These are phyloP conservation scores for Mytilinidion resinicola DNA, from an alignment of 495 filamentous ascomycete species.

Conservation along the genomic window DNA sequence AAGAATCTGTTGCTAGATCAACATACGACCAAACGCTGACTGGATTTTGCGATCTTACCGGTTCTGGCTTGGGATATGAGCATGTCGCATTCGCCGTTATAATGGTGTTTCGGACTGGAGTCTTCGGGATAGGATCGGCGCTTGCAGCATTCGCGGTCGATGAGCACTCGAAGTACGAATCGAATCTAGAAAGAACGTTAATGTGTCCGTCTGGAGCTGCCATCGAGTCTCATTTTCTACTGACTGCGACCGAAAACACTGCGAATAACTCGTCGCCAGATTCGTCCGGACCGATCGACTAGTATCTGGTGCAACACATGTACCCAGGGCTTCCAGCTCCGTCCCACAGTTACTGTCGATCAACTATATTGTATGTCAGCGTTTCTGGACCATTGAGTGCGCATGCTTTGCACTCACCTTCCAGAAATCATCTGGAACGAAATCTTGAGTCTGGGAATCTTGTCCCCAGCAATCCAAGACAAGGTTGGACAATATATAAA, in stretches of 20 bases:
- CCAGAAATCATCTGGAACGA: constrained; percentile 1
- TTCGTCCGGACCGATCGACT: background rate
- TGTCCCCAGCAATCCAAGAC: background rate
- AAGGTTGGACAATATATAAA: no score
- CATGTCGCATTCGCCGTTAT: background rate
- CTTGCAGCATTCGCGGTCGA: background rate
- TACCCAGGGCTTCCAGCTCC: background rate
- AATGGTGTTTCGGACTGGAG: background rate
- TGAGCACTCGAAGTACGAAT: background rate
- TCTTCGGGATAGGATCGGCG: background rate
- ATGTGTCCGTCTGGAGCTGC: background rate
- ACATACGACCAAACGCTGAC: background rate
- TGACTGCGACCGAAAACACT: background rate
- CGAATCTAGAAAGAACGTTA: background rate
- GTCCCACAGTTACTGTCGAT: background rate
- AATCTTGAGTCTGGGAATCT: background rate
- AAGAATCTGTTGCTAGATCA: background rate
- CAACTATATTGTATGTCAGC: background rate
- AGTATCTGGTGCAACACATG: background rate
- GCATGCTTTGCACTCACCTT: background rate
- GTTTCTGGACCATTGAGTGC: background rate
- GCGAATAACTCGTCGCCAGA: background rate
- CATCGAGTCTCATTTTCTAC: background rate
- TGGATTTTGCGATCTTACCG: background rate
- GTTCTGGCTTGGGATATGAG: background rate